These are phyloP conservation scores for Aphanomyces euteiches DNA, from an alignment of 352 stramenopile species.

Conservation along the genomic window DNA sequence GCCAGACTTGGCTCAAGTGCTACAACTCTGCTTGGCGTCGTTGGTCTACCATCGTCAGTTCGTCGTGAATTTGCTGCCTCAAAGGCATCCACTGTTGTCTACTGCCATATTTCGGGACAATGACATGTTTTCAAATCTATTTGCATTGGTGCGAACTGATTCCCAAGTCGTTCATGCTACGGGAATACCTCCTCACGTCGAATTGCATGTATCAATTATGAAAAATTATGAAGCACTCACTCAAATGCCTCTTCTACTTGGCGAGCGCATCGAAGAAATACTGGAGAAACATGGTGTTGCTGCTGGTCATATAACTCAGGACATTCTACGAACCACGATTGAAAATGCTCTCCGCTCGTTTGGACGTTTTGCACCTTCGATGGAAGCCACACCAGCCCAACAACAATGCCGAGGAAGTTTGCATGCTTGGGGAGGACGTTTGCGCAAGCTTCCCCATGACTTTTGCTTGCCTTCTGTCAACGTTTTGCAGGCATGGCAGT, in stretches of 20 bases:
- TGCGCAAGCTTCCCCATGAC: background rate
- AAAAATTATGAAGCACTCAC: no score
- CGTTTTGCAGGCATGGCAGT: background rate
- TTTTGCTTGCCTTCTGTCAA: slow-evolving; percentile 1
- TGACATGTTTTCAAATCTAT: background rate
- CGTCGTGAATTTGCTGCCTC: background rate
- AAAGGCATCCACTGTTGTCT: background rate
- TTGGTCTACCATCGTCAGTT: slow-evolving; percentile 5
- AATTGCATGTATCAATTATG: background rate
- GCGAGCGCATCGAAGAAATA: background rate
- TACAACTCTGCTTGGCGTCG: background rate
- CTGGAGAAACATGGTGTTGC: no score
- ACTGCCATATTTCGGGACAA: background rate
- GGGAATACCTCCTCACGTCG: slow-evolving; percentile 16
- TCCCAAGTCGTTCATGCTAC: no score
- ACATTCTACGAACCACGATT: background rate
- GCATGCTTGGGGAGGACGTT: background rate
- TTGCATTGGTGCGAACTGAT: background rate
- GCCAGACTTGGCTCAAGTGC: background rate
- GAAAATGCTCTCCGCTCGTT: background rate
- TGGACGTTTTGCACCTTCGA: background rate
- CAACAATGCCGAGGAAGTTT: background rate
- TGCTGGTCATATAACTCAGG: background rate
- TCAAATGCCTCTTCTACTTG: background rate
- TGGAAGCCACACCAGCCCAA: background rate